Evolutionary conservation across 164 flowering plant species (phyloP), one percentile per base, ranked within the genome.

Genomic region (Taxillus chinensis): DNA sequence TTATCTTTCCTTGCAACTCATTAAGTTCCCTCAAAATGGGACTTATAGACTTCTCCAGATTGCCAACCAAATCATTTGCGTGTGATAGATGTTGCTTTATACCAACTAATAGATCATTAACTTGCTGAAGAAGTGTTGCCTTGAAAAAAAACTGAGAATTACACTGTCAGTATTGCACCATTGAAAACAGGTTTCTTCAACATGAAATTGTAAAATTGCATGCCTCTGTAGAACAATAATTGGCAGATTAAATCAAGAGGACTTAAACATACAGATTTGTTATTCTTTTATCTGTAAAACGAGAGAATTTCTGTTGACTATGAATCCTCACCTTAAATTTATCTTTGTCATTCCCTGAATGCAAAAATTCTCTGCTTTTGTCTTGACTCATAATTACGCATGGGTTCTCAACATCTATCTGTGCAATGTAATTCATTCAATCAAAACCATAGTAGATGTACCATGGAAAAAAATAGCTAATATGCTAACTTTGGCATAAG

Each of bases 341-440:
- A 50, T 95, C 99, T 68, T 82, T 95, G 66, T 77, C 87, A 79
- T 77, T 95, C 53, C 98, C 99, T 48, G 99, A 95, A 81, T 91
- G 96, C 72, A 95, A 72, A 77, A 95, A 95, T 65, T 95, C 98
- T 69, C 99, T 78, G 76, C 99, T 95, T 74, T 86, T 91, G 77
- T 95, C 99, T 73, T 95, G 99, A 69, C 87, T 89, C 99, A 91
- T 91, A 52, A 95, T 75, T 10, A 91, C 96, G 77, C 99, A 95
- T 42, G 99, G 99, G 81, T 95, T 95, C 73, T 95, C 98, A 64
- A 95, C 99, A 81, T 95, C 97, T 79, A 95, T 91, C 99, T 95
- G 82, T 15, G 41, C 1, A 37, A 37, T 3, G 9, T 17, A 17
- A 54, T 2, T 17, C 39, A 37, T 5, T 14, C 39, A 8, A 54